Percentiles rank a stretch among this genome's conserved stretches.
Evolutionary conservation across 495 filamentous ascomycete genomes (phyloP).

Genomic region (Penicillium argentinense): DNA sequence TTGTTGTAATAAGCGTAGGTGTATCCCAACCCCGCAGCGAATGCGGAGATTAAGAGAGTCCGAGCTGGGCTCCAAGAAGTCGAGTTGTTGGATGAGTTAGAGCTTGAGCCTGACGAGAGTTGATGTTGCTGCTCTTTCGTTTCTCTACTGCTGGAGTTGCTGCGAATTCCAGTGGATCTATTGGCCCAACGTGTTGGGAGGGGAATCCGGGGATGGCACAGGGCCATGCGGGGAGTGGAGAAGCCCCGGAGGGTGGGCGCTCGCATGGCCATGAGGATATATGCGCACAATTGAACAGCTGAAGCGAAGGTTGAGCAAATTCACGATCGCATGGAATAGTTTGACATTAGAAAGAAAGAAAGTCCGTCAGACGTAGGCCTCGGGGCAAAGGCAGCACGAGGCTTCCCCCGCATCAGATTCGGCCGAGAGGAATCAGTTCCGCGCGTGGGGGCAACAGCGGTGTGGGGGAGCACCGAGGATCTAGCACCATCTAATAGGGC

Average conservation of each 20-base stretch:
- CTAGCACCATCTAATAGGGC: no score
- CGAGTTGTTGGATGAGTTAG: conserved; percentile 13
- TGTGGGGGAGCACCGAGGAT: no score
- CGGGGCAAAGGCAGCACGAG: conserved; percentile 17
- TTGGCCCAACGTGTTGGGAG: conserved; percentile 7
- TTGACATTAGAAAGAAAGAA: no score
- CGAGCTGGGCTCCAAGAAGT: conserved; percentile 34
- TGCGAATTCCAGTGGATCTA: conserved; percentile 17
- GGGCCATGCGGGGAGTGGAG: conserved; percentile 29
- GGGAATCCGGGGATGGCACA: conserved; percentile 23
- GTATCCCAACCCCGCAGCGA: conserved; percentile 40
- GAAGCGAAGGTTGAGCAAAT: neutral
- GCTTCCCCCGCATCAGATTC: conserved; percentile 26
- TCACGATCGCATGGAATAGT: neutral
- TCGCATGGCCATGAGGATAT: conserved; percentile 23
- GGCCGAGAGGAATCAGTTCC: conserved; percentile 23
- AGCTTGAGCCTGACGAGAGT: conserved; percentile 12
- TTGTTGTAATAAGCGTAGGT: conserved; percentile 28
- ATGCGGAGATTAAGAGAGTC: conserved; percentile 32
- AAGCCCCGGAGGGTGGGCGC: conserved; percentile 25
- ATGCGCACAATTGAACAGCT: neutral
- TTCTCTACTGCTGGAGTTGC: conserved; percentile 8
- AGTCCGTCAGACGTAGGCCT: conserved; percentile 1
- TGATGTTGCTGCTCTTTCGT: conserved; percentile 1
- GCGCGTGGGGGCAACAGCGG: conserved; percentile 11